These are phyloP conservation scores for Withania somnifera DNA, from an alignment of 305 asterid genomes.

Conservation along the genomic window DNA sequence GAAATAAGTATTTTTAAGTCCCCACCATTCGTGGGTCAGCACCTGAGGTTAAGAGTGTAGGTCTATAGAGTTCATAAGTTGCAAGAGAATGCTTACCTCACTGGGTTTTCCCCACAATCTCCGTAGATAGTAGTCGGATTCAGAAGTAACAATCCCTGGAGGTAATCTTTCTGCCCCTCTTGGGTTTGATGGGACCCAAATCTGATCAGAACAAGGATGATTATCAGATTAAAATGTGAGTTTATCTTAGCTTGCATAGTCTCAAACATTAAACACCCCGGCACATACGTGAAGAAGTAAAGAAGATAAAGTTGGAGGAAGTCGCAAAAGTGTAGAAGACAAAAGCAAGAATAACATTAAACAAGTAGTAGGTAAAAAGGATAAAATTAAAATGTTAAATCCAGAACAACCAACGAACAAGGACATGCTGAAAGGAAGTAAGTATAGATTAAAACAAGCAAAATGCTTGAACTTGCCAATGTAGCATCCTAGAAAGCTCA, in stretches of 20 bases:
- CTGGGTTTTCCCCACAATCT: constrained; percentile 52
- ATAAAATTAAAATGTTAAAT: not conserved
- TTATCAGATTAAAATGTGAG: not conserved
- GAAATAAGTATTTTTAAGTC: not conserved
- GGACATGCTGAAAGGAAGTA: not conserved
- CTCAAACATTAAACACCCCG: not conserved
- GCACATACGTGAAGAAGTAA: not conserved
- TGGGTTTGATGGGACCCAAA: constrained; percentile 46
- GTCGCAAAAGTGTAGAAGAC: not conserved
- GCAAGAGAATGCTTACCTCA: constrained; percentile 21
- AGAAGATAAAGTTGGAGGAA: not conserved
- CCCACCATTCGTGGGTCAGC: not conserved
- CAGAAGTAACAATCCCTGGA: constrained; percentile 31
- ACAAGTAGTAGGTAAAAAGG: not conserved
- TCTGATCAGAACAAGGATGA: constrained; percentile 17
- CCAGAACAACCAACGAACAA: not conserved
- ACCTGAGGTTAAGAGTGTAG: not conserved
- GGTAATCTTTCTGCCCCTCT: constrained; percentile 56
- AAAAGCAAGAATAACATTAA: not conserved
- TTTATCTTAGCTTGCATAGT: not conserved
- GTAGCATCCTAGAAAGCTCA: not conserved
- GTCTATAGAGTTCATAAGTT: not conserved
- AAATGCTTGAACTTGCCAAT: not conserved
- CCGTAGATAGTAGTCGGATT: constrained; percentile 39
- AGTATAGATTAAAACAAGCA: not conserved